Conservation (phyloP, 2,329 filamentous ascomycete species). For the Epichloe aotearoae region DNA sequence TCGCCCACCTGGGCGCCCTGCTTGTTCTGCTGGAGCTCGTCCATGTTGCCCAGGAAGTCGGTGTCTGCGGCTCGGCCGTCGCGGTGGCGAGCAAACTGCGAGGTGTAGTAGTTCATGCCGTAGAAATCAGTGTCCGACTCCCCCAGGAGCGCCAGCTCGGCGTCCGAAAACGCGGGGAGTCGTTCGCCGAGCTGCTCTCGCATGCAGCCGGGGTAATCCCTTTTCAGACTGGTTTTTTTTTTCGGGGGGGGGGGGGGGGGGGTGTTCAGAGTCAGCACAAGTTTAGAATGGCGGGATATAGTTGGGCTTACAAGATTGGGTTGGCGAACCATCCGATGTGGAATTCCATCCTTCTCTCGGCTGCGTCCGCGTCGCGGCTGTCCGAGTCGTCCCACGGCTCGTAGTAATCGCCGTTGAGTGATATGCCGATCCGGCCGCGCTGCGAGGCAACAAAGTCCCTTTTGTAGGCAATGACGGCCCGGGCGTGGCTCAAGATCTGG, state of each 20-base stretch:
- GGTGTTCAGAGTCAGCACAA: too few relatives aligned
- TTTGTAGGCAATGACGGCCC: conserved; percentile 19
- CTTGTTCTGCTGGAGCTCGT: conserved; percentile 19
- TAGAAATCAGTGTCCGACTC: conserved; percentile 21
- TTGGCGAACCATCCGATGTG: conserved; percentile 27
- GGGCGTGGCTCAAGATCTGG: conserved; percentile 23
- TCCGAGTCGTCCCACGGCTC: conserved; percentile 21
- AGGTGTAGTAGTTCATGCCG: conserved; percentile 29
- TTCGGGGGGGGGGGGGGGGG: too few relatives aligned
- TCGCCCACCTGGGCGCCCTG: conserved; percentile 16
- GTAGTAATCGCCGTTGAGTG: conserved; percentile 25
- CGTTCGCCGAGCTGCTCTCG: conserved; percentile 19
- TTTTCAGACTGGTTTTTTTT: conserved; percentile 7
- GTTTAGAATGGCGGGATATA: too few relatives aligned
- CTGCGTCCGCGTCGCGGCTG: conserved; percentile 16
- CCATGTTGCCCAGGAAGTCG: conserved; percentile 22
- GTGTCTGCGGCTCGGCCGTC: conserved; percentile 11
- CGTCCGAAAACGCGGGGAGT: conserved; percentile 16
- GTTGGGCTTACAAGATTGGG: conserved; percentile 20
- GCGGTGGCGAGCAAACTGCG: conserved; percentile 20
- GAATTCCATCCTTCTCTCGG: conserved; percentile 22
- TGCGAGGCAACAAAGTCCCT: conserved; percentile 18
- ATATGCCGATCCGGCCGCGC: conserved; percentile 21
- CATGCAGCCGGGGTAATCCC: conserved; percentile 24
- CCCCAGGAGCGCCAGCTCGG: conserved; percentile 14